These are phyloP conservation scores for Candida odintsovae DNA, from an alignment of 805 yeast species.

Conservation along the genomic window DNA sequence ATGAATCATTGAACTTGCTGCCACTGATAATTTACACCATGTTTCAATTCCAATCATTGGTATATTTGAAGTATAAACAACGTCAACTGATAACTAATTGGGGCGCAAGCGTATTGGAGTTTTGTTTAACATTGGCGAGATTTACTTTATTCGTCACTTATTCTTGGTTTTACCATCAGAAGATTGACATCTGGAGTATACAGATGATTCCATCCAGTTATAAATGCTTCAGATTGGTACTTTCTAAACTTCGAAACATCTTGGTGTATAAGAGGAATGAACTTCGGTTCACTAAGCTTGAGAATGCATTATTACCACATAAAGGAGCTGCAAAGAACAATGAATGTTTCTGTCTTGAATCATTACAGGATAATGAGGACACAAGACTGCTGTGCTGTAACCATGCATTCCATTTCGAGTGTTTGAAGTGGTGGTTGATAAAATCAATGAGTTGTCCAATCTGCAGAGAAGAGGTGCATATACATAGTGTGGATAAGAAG, in stretches of 20 bases:
- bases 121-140: constrained; percentile 7
- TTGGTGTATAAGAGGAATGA: constrained; percentile 9
- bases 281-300: constrained; percentile 1
- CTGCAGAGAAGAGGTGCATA: constrained; percentile 11
- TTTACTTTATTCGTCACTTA: constrained; percentile 12
- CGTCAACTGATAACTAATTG: not conserved
- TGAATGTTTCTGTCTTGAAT: constrained; percentile 17
- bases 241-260: constrained; percentile 14
- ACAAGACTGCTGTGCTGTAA: constrained; percentile 9
- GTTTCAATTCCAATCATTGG: constrained; percentile 5
- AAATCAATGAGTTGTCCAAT: constrained; percentile 19
- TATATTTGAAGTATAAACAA: constrained; percentile 1
- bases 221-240: constrained; percentile 16
- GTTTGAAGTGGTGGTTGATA: constrained; percentile 21
- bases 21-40: constrained; percentile 12
- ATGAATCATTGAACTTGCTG: constrained; percentile 14
- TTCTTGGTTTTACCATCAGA: constrained; percentile 10
- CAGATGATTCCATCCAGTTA: constrained; percentile 17
- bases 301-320: not conserved
- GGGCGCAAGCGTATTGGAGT: constrained; percentile 5
- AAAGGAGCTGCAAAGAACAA: constrained; percentile 1
- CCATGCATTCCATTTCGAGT: constrained; percentile 19
- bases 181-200: constrained; percentile 7
- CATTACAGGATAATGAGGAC: constrained; percentile 3
- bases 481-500: not conserved